Conservation (phyloP, 139 green algal species). For the Ettlia oleoabundans region DNA sequence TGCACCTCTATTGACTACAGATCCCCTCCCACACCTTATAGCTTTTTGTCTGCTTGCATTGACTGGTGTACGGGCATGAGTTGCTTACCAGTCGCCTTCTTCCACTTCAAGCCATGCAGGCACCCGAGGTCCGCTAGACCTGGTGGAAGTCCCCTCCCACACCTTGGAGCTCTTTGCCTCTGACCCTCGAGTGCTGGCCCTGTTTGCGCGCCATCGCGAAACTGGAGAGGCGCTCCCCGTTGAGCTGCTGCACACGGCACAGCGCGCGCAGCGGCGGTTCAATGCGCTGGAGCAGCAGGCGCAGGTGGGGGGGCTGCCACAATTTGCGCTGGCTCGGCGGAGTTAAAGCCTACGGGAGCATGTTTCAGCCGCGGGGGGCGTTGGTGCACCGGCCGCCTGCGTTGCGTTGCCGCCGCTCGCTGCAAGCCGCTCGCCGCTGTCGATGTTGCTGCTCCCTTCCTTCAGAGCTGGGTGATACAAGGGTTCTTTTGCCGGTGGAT, state of each 20-base stretch:
- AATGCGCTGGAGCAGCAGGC: constrained; percentile 72
- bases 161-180: constrained; percentile 81
- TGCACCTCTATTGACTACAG: too few relatives aligned
- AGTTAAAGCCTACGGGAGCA: background rate
- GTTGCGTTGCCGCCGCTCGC: too few relatives aligned
- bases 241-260: background rate
- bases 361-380: too few relatives aligned
- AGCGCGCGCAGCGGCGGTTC: constrained; percentile 50
- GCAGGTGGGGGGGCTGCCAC: constrained; percentile 47
- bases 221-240: constrained; percentile 30
- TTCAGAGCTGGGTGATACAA: too few relatives aligned
- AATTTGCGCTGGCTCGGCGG: background rate
- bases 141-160: constrained; percentile 91
- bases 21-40: too few relatives aligned
- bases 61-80: too few relatives aligned
- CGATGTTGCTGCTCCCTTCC: too few relatives aligned
- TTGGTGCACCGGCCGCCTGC: too few relatives aligned
- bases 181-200: constrained; percentile 55
- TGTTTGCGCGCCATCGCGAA: background rate
- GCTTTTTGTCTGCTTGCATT: too few relatives aligned
- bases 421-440: too few relatives aligned
- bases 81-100: background rate
- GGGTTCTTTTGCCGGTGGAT: too few relatives aligned
- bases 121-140: constrained; percentile 81
- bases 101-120: constrained; percentile 21